Evolutionary conservation across 202 grass and related monocot genomes (phyloP).

Genomic region (Panicum hallii): DNA sequence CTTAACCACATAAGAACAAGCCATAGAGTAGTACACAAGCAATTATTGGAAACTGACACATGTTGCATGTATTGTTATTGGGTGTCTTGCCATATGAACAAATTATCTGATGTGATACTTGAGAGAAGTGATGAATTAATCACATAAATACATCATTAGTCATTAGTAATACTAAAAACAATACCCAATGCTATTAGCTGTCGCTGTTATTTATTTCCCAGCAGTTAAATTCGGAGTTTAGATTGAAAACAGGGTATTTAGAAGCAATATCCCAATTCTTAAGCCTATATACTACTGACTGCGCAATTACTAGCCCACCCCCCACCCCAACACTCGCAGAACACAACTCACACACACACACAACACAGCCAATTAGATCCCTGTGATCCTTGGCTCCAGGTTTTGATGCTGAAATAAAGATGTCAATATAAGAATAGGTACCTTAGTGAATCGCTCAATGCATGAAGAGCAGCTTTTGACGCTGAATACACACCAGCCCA

Average conservation of each 20-base stretch:
- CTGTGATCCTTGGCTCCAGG: not conserved
- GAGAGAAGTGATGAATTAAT: constrained; percentile 10
- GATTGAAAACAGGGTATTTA: not conserved
- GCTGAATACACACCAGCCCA: constrained; percentile 94
- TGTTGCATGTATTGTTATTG: constrained; percentile 3
- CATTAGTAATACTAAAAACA: not conserved
- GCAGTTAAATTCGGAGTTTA: not conserved
- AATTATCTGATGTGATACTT: constrained; percentile 3
- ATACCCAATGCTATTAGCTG: not conserved
- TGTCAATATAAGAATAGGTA: constrained; percentile 21
- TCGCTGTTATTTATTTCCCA: not conserved
- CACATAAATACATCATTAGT: not conserved
- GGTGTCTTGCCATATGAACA: constrained; percentile 1
- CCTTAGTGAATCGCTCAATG: constrained; percentile 85
- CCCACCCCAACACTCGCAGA: not conserved
- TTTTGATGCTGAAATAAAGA: not conserved
- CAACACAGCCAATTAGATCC: not conserved
- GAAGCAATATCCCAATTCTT: not conserved
- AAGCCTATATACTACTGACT: not conserved
- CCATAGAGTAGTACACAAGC: not conserved
- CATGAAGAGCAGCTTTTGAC: constrained; percentile 92
- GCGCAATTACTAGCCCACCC: no score
- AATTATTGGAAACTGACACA: not conserved
- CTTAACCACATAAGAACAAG: constrained; percentile 6
- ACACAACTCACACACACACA: not conserved